Percentiles rank a stretch among this genome's conserved stretches.
Conservation (phyloP, 352 stramenopile genomes). For the Globisporangium polare region DNA sequence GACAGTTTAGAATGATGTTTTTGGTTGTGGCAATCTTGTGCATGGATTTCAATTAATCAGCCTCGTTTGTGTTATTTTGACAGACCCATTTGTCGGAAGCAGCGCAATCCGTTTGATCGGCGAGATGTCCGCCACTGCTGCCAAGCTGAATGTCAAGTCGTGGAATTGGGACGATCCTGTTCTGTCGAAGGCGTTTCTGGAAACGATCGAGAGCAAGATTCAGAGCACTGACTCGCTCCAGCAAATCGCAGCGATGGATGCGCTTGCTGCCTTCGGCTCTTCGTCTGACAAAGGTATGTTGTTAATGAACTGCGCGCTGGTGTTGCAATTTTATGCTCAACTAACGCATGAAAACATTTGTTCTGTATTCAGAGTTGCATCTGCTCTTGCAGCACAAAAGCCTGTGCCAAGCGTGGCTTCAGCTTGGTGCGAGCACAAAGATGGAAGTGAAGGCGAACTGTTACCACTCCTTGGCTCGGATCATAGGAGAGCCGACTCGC, state of each 20-base stretch:
- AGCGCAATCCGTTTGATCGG: conserved; percentile 75
- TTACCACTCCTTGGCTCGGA: conserved; percentile 57
- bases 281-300: conserved; percentile 76
- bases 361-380: conserved; percentile 44
- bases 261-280: conserved; percentile 69
- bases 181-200: conserved; percentile 75
- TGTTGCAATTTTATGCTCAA: neutral
- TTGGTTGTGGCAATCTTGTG: neutral
- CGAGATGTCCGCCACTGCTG: conserved; percentile 66
- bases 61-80: neutral
- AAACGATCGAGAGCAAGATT: conserved; percentile 65
- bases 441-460: conserved; percentile 75
- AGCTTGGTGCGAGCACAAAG: conserved; percentile 53
- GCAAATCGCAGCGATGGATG: conserved; percentile 84
- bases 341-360: neutral
- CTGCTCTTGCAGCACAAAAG: conserved; percentile 67
- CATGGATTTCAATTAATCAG: neutral
- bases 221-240: conserved; percentile 58
- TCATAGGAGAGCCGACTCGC: conserved; percentile 48
- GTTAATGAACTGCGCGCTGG: neutral
- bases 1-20: neutral
- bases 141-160: conserved; percentile 57
- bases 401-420: conserved; percentile 57
- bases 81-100: conserved; percentile 76
- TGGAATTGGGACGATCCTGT: conserved; percentile 77